These are phyloP conservation scores for Aphanoascus verrucosus DNA, from an alignment of 2,329 filamentous ascomycete genomes.

Conservation along the genomic window DNA sequence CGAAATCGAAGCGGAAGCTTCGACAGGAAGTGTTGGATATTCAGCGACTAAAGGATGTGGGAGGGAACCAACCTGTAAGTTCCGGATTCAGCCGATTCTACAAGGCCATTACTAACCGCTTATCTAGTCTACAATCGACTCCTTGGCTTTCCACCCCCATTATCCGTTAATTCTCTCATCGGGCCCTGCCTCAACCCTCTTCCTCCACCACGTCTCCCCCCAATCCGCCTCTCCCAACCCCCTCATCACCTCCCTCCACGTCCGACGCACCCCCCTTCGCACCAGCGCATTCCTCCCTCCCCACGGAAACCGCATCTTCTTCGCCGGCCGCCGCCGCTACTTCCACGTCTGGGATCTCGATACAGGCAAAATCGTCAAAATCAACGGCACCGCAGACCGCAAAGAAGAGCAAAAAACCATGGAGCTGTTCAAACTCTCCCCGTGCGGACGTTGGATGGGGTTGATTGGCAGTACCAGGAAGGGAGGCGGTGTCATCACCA, in stretches of 20 bases:
- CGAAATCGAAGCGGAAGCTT: slow-evolving; percentile 56
- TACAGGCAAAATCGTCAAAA: slow-evolving; percentile 70
- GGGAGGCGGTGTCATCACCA: slow-evolving; percentile 77
- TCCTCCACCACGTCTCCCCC: slow-evolving; percentile 78
- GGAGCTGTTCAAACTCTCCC: slow-evolving; percentile 81
- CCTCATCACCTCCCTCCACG: slow-evolving; percentile 77
- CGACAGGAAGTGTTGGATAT: slow-evolving; percentile 84
- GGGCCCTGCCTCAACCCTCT: slow-evolving; percentile 72
- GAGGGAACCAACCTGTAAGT: slow-evolving; percentile 58
- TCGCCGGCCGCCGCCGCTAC: slow-evolving; percentile 76
- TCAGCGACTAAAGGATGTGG: slow-evolving; percentile 75
- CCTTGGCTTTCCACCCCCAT: slow-evolving; percentile 78
- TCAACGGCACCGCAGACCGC: slow-evolving; percentile 59
- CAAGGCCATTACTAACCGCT: background rate
- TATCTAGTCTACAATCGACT: slow-evolving; percentile 57
- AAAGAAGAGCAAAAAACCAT: slow-evolving; percentile 75
- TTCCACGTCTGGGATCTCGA: slow-evolving; percentile 91
- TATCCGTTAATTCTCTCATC: slow-evolving; percentile 84
- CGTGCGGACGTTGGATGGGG: slow-evolving; percentile 76
- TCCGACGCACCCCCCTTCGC: slow-evolving; percentile 71
- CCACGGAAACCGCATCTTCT: slow-evolving; percentile 67
- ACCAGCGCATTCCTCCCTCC: slow-evolving; percentile 70
- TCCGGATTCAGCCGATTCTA: background rate
- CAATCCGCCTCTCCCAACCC: slow-evolving; percentile 72
- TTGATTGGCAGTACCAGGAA: slow-evolving; percentile 69